These are phyloP conservation scores for Suillus luteus DNA, from an alignment of 768 basidiomycete species.

Conservation along the genomic window DNA sequence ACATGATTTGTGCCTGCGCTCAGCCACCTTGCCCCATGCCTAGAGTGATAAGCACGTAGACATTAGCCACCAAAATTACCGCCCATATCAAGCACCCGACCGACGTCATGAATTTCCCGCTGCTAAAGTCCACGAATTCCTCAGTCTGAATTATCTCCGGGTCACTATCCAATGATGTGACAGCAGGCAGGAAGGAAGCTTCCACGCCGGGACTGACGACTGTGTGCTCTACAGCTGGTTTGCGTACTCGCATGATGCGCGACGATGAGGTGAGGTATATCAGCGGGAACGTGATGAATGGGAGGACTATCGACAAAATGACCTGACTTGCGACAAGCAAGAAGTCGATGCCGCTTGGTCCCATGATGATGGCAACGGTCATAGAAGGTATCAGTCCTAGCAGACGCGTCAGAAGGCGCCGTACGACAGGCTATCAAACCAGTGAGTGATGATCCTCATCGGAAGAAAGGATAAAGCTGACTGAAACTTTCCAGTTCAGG, in stretches of 20 bases:
- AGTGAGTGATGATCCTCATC: slow-evolving; percentile 31
- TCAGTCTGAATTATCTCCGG: slow-evolving; percentile 27
- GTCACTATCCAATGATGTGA: not conserved
- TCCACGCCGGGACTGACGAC: not conserved
- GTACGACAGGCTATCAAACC: slow-evolving; percentile 57
- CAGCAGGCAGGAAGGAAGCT: not conserved
- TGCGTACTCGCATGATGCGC: slow-evolving; percentile 67
- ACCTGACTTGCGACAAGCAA: slow-evolving; percentile 90
- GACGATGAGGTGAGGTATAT: slow-evolving; percentile 70
- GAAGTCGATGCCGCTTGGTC: slow-evolving; percentile 66
- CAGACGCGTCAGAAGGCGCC: slow-evolving; percentile 81
- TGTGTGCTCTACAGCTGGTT: slow-evolving; percentile 6
- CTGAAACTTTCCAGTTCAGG: slow-evolving; percentile 82
- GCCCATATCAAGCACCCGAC: slow-evolving; percentile 64
- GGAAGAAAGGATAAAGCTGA: slow-evolving; percentile 32
- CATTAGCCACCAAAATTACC: slow-evolving; percentile 68
- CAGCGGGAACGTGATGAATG: slow-evolving; percentile 83
- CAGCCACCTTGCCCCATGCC: slow-evolving; percentile 38
- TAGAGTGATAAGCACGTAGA: slow-evolving; percentile 72
- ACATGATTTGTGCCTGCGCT: slow-evolving; percentile 2
- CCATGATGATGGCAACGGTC: slow-evolving; percentile 72
- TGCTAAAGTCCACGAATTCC: slow-evolving; percentile 63
- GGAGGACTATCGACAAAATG: slow-evolving; percentile 77
- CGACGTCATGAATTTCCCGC: slow-evolving; percentile 47
- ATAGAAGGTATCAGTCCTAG: slow-evolving; percentile 84